Conservation (phyloP, 2,329 filamentous ascomycete genomes). For the Pyricularia pennisetigena region DNA sequence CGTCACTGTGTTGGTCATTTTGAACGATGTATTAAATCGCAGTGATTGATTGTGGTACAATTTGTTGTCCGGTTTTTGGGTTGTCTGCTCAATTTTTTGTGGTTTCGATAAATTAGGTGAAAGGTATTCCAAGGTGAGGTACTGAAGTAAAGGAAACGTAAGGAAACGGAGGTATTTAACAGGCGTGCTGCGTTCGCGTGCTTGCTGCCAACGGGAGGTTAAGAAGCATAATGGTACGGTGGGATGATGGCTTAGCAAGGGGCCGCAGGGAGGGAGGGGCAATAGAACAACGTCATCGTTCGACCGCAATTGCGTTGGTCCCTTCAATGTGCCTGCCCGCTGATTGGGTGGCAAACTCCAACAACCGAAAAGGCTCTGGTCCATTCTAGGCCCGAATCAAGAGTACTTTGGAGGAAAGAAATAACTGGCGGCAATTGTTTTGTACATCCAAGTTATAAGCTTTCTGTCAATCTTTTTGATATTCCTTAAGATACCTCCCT, state of each 20-base stretch:
- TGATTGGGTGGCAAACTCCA: not conserved
- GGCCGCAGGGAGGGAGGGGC: slow-evolving; percentile 5
- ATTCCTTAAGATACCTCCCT: no score
- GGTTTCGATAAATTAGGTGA: not conserved
- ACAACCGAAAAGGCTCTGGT: not conserved
- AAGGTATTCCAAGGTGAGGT: not conserved
- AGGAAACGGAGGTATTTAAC: not conserved
- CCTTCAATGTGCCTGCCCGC: not conserved
- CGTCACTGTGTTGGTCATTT: slow-evolving; percentile 27
- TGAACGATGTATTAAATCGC: slow-evolving; percentile 9
- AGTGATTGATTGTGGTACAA: not conserved
- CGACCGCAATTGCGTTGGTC: not conserved
- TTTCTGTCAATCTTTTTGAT: not conserved
- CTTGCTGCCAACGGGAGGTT: not conserved
- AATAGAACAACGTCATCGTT: not conserved
- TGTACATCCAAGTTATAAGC: no score
- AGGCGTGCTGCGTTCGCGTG: not conserved
- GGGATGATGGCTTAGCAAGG: not conserved
- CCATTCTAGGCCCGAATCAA: not conserved
- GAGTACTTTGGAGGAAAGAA: not conserved
- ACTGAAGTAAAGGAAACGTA: not conserved
- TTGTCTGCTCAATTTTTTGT: not conserved
- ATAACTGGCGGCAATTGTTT: not conserved
- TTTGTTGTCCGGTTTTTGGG: not conserved
- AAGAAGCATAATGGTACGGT: not conserved